Conservation (phyloP, 306 rosid genomes). For the Lathyrus sativus region DNA sequence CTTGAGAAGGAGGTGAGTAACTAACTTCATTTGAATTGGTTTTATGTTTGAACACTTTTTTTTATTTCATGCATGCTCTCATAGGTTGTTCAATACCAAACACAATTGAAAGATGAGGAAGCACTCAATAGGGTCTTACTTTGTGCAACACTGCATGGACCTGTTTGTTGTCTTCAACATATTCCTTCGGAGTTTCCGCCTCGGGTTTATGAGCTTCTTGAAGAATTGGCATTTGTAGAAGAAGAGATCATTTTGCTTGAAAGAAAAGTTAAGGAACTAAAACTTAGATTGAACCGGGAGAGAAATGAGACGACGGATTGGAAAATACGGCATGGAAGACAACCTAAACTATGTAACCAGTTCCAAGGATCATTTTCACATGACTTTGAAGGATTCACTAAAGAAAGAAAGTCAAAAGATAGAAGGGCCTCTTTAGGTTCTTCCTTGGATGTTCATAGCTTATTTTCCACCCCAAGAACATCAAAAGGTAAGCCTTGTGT, state of each 20-base stretch:
- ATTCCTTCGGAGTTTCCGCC: slow-evolving; percentile 58
- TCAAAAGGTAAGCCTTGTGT: slow-evolving; percentile 50
- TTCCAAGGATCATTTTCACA: slow-evolving; percentile 49
- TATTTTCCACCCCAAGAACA: slow-evolving; percentile 49
- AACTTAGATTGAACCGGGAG: slow-evolving; percentile 52
- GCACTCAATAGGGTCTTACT: slow-evolving; percentile 56
- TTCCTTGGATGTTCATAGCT: slow-evolving; percentile 56
- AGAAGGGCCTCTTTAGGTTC: slow-evolving; percentile 57
- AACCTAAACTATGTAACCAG: slow-evolving; percentile 40
- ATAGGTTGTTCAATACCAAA: slow-evolving; percentile 68
- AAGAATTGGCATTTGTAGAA: slow-evolving; percentile 72
- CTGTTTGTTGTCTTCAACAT: slow-evolving; percentile 55
- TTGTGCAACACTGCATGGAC: slow-evolving; percentile 63
- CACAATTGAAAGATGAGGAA: slow-evolving; percentile 64
- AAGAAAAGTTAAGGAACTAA: slow-evolving; percentile 71
- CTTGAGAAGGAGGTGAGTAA: slow-evolving; percentile 69
- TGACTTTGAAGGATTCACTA: slow-evolving; percentile 43
- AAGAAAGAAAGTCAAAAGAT: slow-evolving; percentile 40
- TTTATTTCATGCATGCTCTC: background rate
- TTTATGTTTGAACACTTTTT: no score
- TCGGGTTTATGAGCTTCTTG: slow-evolving; percentile 67
- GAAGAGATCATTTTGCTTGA: slow-evolving; percentile 70
- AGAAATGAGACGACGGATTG: slow-evolving; percentile 54
- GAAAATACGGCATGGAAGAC: slow-evolving; percentile 47
- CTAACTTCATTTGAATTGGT: background rate